These are phyloP conservation scores for Avena insularis DNA, from an alignment of 176 grass and related monocot genomes.

Conservation along the genomic window DNA sequence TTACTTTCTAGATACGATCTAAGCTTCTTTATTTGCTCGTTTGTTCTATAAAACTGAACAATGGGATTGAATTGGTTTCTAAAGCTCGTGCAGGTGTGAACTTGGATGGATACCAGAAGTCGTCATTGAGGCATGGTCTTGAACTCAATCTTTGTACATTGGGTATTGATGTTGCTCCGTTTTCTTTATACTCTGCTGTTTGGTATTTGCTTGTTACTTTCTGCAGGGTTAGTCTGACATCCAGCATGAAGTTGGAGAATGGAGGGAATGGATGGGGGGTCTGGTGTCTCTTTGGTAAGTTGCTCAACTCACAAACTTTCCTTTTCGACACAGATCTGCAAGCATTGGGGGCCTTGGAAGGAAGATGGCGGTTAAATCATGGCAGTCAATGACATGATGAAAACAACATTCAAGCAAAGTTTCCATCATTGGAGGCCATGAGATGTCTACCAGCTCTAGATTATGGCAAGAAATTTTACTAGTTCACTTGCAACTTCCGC, in stretches of 20 bases:
- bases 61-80: conserved; percentile 58
- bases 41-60: conserved; percentile 51
- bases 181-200: conserved; percentile 86
- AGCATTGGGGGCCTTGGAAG: conserved; percentile 3
- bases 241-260: conserved; percentile 52
- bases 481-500: not conserved
- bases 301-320: conserved; percentile 55
- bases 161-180: conserved; percentile 36
- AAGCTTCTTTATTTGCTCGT: conserved; percentile 45
- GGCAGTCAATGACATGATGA: conserved; percentile 18
- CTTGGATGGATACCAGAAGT: conserved; percentile 46
- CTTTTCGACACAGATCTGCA: conserved; percentile 61
- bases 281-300: conserved; percentile 55
- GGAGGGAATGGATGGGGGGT: conserved; percentile 38
- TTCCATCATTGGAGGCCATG: conserved; percentile 1
- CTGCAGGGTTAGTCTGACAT: conserved; percentile 76
- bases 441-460: conserved; percentile 2
- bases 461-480: not conserved
- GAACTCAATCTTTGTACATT: conserved; percentile 48
- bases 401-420: conserved; percentile 9
- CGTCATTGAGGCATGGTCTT: conserved; percentile 66
- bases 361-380: conserved; percentile 35
- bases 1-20: conserved; percentile 31
- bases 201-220: conserved; percentile 52
- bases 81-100: conserved; percentile 79